These are phyloP conservation scores for Petasospora rhodanensis DNA, from an alignment of 1,139 yeast species.

Conservation along the genomic window DNA sequence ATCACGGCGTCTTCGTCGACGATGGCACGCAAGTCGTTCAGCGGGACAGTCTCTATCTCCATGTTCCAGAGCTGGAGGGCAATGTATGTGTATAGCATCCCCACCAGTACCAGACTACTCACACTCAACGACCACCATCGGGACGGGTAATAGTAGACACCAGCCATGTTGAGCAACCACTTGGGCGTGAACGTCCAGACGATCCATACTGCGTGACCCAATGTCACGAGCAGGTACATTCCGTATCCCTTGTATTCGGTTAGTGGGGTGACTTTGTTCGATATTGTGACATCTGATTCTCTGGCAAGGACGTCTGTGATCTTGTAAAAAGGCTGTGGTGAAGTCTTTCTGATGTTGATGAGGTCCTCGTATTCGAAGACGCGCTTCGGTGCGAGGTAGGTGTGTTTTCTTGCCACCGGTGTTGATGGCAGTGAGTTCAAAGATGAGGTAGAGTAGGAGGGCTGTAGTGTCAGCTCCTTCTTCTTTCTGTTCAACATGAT, in stretches of 20 bases:
- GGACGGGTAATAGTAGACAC: constrained; percentile 74
- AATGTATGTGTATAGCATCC: constrained; percentile 67
- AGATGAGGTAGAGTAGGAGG: constrained; percentile 4
- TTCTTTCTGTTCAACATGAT: background rate
- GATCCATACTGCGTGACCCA: constrained; percentile 49
- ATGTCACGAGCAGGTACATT: constrained; percentile 56
- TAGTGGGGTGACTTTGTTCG: constrained; percentile 56
- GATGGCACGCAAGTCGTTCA: constrained; percentile 57
- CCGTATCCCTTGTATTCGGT: constrained; percentile 84
- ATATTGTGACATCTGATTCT: constrained; percentile 72
- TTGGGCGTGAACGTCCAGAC: constrained; percentile 72
- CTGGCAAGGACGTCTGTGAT: constrained; percentile 57
- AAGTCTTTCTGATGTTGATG: constrained; percentile 9
- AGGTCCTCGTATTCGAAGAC: constrained; percentile 28
- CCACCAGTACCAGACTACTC: constrained; percentile 65
- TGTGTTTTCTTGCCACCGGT: no score
- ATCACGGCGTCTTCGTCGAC: constrained; percentile 64
- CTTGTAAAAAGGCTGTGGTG: constrained; percentile 16
- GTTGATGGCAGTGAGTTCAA: constrained; percentile 1
- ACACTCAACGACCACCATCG: constrained; percentile 84
- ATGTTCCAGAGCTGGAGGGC: constrained; percentile 68
- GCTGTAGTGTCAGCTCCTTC: background rate
- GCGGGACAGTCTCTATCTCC: constrained; percentile 60
- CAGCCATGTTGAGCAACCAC: constrained; percentile 42
- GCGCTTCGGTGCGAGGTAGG: no score